phyloP scores from a whole-genome alignment of 345 rosid species.

The Leavenworthia alabamica region DNA sequence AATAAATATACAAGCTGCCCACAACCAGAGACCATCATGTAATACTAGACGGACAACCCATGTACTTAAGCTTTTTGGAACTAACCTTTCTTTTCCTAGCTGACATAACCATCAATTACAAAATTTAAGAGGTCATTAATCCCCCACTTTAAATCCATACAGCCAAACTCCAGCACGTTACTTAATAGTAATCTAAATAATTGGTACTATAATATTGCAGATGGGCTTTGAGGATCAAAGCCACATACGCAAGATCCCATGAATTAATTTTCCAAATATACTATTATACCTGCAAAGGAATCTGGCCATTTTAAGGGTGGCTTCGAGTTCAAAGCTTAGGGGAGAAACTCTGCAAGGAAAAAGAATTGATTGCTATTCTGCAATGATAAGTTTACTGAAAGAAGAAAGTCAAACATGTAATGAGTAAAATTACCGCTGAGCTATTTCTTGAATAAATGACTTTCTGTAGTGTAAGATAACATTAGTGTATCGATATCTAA shows the following conservation, averaged over 20 bases:
- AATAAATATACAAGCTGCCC: neutral
- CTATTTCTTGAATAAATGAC: slow-evolving; percentile 87
- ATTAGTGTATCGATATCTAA: slow-evolving; percentile 63
- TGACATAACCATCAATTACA: neutral
- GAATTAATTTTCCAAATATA: neutral
- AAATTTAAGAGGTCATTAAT: neutral
- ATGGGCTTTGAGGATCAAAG: neutral
- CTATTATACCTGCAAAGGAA: slow-evolving; percentile 78
- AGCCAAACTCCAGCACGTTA: neutral
- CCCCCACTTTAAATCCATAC: neutral
- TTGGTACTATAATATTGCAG: neutral
- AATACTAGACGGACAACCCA: neutral
- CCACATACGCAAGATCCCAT: neutral
- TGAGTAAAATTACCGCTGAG: slow-evolving; percentile 56
- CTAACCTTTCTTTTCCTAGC: neutral
- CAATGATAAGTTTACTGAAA: slow-evolving; percentile 1
- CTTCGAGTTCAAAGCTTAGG: slow-evolving; percentile 96
- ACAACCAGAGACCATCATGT: neutral
- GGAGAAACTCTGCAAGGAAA: slow-evolving; percentile 79
- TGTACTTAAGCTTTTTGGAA: neutral
- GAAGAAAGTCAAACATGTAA: slow-evolving; percentile 1
- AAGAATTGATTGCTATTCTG: slow-evolving; percentile 16
- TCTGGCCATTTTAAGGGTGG: slow-evolving; percentile 86
- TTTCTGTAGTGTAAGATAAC: slow-evolving; percentile 86
- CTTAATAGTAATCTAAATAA: neutral